Evolutionary conservation across 2,329 filamentous ascomycete genomes (phyloP).

Genomic region (Geosmithia morbida): DNA sequence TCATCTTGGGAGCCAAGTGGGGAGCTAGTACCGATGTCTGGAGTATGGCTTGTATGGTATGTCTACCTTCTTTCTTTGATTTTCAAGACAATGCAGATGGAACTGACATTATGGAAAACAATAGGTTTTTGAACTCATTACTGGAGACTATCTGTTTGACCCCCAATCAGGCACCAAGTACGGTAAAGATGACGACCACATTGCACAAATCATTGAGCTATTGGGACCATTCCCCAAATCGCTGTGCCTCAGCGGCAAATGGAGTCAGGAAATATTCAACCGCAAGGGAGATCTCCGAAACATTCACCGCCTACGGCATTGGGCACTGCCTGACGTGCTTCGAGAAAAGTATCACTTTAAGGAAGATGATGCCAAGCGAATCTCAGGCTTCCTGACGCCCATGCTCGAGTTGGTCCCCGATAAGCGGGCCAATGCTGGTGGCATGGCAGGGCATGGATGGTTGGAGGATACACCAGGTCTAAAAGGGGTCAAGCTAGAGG

Average conservation of each 20-base stretch:
- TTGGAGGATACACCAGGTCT: slow-evolving; percentile 79
- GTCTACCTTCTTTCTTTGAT: slow-evolving; percentile 9
- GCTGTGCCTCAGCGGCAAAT: slow-evolving; percentile 83
- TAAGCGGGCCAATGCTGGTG: slow-evolving; percentile 84
- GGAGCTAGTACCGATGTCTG: slow-evolving; percentile 98
- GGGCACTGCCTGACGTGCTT: slow-evolving; percentile 85
- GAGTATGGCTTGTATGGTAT: slow-evolving; percentile 99
- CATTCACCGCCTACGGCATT: slow-evolving; percentile 90
- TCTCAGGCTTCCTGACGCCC: slow-evolving; percentile 71
- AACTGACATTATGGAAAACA: background rate
- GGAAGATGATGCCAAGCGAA: slow-evolving; percentile 61
- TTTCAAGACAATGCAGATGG: background rate
- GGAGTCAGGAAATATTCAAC: slow-evolving; percentile 98
- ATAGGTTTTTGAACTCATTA: slow-evolving; percentile 93
- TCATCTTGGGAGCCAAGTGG: slow-evolving; percentile 95
- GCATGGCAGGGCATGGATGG: slow-evolving; percentile 80
- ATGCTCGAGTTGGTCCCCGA: slow-evolving; percentile 87
- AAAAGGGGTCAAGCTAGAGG: slow-evolving; percentile 61
- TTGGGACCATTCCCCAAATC: slow-evolving; percentile 88
- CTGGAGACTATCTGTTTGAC: slow-evolving; percentile 95
- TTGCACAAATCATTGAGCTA: slow-evolving; percentile 96
- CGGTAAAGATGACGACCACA: slow-evolving; percentile 98
- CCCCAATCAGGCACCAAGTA: slow-evolving; percentile 98
- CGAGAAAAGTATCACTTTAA: slow-evolving; percentile 95
- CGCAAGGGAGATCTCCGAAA: slow-evolving; percentile 93